Evolutionary conservation across 345 rosid species (phyloP).

Genomic region (Acer saccharum): DNA sequence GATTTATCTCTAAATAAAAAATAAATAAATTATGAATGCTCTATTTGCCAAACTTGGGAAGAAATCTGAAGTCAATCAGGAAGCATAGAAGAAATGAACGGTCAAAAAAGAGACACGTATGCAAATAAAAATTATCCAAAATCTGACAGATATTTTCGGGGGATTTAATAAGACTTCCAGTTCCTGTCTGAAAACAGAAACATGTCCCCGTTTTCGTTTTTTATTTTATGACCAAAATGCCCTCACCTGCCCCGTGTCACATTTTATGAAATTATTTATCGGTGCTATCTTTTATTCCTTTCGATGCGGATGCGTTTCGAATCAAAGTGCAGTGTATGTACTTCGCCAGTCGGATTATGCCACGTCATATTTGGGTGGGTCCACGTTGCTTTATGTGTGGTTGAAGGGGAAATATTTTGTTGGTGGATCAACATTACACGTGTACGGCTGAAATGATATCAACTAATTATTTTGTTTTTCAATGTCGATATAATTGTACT

Average conservation of each 20-base stretch:
- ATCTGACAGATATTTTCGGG: background rate
- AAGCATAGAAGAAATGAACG: background rate
- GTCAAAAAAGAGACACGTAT: background rate
- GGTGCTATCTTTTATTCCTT: background rate
- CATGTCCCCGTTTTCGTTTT: background rate
- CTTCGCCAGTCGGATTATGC: background rate
- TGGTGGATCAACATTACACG: background rate
- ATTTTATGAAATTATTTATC: background rate
- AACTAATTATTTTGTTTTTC: background rate
- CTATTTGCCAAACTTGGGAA: background rate
- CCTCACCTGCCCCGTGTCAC: background rate
- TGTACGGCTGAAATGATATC: background rate
- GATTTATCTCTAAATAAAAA: background rate
- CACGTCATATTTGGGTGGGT: background rate
- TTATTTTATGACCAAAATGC: conserved; percentile 6
- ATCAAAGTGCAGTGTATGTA: background rate
- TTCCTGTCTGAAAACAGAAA: conserved; percentile 1
- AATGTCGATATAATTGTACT: background rate
- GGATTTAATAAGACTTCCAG: too few species aligned
- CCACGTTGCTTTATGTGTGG: background rate
- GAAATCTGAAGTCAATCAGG: background rate
- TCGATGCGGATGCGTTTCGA: background rate
- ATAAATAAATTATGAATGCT: too few species aligned
- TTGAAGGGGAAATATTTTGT: background rate
- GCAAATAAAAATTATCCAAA: background rate